Percentiles rank a stretch among this genome's conserved stretches.
These are phyloP conservation scores for Mycena leptocephala DNA, from an alignment of 768 basidiomycete genomes.

Conservation along the genomic window DNA sequence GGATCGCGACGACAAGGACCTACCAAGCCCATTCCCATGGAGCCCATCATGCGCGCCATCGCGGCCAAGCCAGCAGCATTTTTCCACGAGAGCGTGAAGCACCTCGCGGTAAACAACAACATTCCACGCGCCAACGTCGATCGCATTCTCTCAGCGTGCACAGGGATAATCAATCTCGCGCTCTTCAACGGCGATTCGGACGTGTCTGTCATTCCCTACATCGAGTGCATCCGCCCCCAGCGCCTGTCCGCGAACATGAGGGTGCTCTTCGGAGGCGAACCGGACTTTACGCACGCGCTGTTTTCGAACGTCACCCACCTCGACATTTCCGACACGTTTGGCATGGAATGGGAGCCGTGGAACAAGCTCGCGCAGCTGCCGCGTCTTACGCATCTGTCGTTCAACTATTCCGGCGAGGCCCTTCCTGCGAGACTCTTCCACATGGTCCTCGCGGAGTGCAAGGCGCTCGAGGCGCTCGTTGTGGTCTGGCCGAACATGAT, in stretches of 20 bases:
- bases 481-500: background rate
- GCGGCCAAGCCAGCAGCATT: background rate
- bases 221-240: background rate
- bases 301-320: conserved; percentile 3
- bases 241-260: background rate
- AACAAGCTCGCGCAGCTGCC: background rate
- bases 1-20: background rate
- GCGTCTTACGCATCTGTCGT: background rate
- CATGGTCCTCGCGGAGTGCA: background rate
- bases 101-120: conserved; percentile 1
- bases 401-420: background rate
- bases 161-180: background rate
- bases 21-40: conserved; percentile 6
- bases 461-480: background rate
- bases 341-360: background rate
- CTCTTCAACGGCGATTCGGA: conserved; percentile 1
- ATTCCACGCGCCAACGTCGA: background rate
- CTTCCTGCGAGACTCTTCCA: background rate
- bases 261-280: background rate
- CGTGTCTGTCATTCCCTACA: background rate
- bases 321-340: background rate
- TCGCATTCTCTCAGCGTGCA: background rate
- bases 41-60: background rate
- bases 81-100: background rate
- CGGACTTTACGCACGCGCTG: background rate